These are phyloP conservation scores for Biscogniauxia sp. DNA, from an alignment of 2,329 filamentous ascomycete genomes.

Conservation along the genomic window DNA sequence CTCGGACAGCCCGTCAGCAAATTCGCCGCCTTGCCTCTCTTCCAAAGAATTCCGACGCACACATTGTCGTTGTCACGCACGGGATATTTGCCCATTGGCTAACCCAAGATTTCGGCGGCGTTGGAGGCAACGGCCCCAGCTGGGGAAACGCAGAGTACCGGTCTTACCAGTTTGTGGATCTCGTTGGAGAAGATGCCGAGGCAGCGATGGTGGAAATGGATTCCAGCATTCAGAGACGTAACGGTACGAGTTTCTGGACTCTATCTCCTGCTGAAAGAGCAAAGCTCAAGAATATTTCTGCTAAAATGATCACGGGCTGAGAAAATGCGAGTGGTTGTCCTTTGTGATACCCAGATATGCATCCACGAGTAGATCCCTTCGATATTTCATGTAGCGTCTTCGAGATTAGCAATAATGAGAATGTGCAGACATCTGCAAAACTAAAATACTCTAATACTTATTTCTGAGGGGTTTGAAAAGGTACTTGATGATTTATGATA, in stretches of 20 bases:
- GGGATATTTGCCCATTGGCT: not conserved
- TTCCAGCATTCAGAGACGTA: not conserved
- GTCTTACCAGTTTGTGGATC: not conserved
- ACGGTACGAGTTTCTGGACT: not conserved
- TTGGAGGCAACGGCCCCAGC: too few relatives aligned
- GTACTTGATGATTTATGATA: too few relatives aligned
- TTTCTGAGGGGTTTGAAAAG: too few relatives aligned
- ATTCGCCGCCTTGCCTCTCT: not conserved
- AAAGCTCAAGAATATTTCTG: not conserved
- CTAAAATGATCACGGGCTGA: not conserved
- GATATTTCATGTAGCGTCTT: too few relatives aligned
- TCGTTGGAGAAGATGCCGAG: not conserved
- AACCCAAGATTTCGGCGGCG: not conserved
- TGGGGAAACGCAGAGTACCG: not conserved
- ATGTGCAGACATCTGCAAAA: too few relatives aligned
- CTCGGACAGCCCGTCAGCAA: too few relatives aligned
- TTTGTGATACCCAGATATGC: not conserved
- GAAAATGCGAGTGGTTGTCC: not conserved
- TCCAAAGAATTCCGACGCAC: not conserved
- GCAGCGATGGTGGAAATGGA: not conserved
- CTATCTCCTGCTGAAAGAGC: not conserved
- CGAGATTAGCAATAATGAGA: too few relatives aligned
- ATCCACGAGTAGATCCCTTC: too few relatives aligned
- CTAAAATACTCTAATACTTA: too few relatives aligned
- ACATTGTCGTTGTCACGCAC: not conserved